These are phyloP conservation scores for Microcera coccophila DNA, from an alignment of 2,329 filamentous ascomycete species.

Conservation along the genomic window DNA sequence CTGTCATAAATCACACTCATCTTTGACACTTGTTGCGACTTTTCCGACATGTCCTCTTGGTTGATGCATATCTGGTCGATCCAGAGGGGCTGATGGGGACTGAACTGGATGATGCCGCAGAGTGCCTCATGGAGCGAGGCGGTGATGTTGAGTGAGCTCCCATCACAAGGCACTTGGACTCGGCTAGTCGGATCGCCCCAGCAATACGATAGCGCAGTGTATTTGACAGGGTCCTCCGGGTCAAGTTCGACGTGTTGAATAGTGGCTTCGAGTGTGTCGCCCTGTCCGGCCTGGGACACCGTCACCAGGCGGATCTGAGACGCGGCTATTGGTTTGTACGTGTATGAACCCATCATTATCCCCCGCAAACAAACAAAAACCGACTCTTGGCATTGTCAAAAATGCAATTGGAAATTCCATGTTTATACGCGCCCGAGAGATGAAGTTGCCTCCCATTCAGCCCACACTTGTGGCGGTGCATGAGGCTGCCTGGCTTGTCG, in stretches of 20 bases:
- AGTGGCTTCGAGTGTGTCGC: slow-evolving; percentile 5
- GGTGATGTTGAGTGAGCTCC: slow-evolving; percentile 6
- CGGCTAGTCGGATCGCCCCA: slow-evolving; percentile 8
- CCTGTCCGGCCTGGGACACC: background rate
- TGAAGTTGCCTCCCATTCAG: no score
- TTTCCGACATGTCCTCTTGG: slow-evolving; percentile 9
- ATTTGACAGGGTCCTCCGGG: slow-evolving; percentile 8
- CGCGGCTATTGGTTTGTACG: slow-evolving; percentile 5
- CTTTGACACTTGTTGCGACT: slow-evolving; percentile 13
- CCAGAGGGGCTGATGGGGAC: slow-evolving; percentile 11
- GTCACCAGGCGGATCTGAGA: slow-evolving; percentile 15
- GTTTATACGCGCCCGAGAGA: no score
- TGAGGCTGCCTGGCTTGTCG: no score
- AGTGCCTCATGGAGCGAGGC: slow-evolving; percentile 11
- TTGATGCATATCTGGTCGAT: slow-evolving; percentile 21
- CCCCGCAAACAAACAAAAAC: no score
- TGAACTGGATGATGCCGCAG: slow-evolving; percentile 6
- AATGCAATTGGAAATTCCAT: no score
- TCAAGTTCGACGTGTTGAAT: slow-evolving; percentile 13
- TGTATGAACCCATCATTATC: slow-evolving; percentile 12
- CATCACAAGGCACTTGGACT: slow-evolving; percentile 10
- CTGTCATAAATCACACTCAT: slow-evolving; percentile 21
- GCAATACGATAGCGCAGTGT: slow-evolving; percentile 16
- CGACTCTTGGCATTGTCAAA: no score
- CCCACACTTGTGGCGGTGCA: no score